Base-by-base conservation (phyloP, 2,329 filamentous ascomycete genomes). In the Neoscytalidium dimidiatum region DNA sequence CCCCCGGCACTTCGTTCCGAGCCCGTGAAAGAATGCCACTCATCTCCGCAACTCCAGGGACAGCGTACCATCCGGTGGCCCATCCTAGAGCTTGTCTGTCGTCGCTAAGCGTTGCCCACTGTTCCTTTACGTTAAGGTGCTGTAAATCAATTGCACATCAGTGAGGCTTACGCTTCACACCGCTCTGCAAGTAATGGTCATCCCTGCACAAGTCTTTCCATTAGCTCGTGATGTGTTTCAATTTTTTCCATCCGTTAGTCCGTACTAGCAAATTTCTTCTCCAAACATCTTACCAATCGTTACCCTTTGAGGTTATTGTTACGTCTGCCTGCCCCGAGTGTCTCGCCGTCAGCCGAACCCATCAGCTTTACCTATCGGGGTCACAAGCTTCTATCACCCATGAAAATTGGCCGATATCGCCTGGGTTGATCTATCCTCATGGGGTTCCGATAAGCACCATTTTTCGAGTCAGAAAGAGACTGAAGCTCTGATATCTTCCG, bases 161-260 rank as follows among this genome's bases (percentile, higher is more conserved):
- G 41, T n/a, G 41, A 60, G 38, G 56, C 38, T 60, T 31, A 31
- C 43, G 56, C 41, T 44, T 43, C 56, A 46, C 56, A 60, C 56
- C 56, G 56, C 56, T 60, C 56, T 60, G 41, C 56, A 60, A 46
- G 56, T 60, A 26, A 60, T 60, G 28, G 28, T 19, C 26, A 46
- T 60, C 56, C 56, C 56, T 60, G 41, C 56, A 60, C 9, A 48
- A 43, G 56, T 60, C 56, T 60, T 60, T 28, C 35, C 56, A 60
- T 9, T 19, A 46, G 41, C 56, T 60, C 56, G 56, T 60, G 56
- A 60, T 60, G 28, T 31, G 41, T 28, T 44, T 60, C 14, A 60
- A 46, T 46, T 60, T 58, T 60, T 31, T 41, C 14, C 41, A 5
- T 21, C 41, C 56, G 38, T 14, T 29, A 46, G 56, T 43, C 56